Evolutionary conservation across 2,329 filamentous ascomycete species (phyloP), one percentile per base, ranked within the genome.

Genomic region (Xylaria sp.): DNA sequence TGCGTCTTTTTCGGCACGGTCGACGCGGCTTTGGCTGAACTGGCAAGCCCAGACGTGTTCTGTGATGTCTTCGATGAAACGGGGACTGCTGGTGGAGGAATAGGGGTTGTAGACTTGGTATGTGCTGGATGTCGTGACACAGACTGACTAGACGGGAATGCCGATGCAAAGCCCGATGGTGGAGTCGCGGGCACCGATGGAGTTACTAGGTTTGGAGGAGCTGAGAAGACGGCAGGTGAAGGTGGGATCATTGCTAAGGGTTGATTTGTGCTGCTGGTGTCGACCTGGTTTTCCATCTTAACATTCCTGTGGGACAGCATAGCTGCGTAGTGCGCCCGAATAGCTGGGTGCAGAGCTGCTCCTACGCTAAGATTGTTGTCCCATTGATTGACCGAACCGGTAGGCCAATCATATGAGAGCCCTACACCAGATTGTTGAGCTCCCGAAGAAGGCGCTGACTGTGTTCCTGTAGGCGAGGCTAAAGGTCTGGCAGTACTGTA

Each of bases 241-340:
- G 36, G 49, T 31, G 68, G 57, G 28, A 68, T 66, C 62, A 61
- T 48, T 12, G 58, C 58, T 43, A 62, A 13, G n/a, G 61, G 33
- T 9, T 64, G 64, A 31, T n/a, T 28, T 51, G 57, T 54, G 28
- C 4, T 33, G 52, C 61, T 41, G 49, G 25, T 36, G 25, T 67
- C 66, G 33, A 51, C 9, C 33, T 62, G 71, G 41, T 28, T 61
- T 55, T 70, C 68, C 36, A 60, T 25, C 20, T 75, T 73, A 2
- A 64, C 41, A 33, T 74, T 71, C 39, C 72, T 72, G 31, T 62
- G 74, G 58, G 78, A 74, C 54, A 79, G 54, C 73, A 78, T 72
- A 10, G 74, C 74, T 15, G 76, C 77, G 69, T 78, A 78, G 31
- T 77, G 77, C 41, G 76, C 72, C 39, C 76, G 71, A 33, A 79